Evolutionary conservation across 345 rosid genomes (phyloP).

Genomic region (Eucalyptus virginea): DNA sequence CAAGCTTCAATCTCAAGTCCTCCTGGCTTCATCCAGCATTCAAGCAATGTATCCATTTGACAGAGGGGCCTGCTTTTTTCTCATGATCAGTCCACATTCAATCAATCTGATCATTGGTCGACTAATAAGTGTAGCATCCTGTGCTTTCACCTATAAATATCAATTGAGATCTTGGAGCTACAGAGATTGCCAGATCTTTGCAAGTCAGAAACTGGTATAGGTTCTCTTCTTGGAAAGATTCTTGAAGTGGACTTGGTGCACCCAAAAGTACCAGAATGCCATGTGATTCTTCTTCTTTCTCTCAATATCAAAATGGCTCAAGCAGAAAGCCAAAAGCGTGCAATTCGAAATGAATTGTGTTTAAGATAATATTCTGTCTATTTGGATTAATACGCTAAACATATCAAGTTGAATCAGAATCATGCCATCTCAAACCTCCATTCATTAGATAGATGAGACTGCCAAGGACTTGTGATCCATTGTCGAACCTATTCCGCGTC

Average conservation of each 20-base stretch:
- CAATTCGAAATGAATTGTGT: background rate
- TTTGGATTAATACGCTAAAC: background rate
- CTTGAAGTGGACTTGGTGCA: background rate
- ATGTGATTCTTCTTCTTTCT: background rate
- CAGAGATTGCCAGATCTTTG: background rate
- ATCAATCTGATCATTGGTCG: background rate
- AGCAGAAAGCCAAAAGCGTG: background rate
- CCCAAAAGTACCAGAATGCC: background rate
- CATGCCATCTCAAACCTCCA: background rate
- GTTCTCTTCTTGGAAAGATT: background rate
- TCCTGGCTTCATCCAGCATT: background rate
- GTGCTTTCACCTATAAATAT: background rate
- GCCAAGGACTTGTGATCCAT: too few species aligned
- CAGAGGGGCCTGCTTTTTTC: background rate
- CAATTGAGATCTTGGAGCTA: background rate
- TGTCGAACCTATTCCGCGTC: too few species aligned
- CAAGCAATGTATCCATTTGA: background rate
- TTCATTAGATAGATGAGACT: too few species aligned
- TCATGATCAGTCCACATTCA: background rate
- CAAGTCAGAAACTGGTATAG: background rate
- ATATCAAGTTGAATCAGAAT: background rate
- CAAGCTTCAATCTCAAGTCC: background rate
- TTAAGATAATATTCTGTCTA: background rate
- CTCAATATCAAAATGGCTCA: background rate
- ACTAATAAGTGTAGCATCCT: background rate